phyloP scores from a whole-genome alignment of 352 stramenopile genomes.

The Pythium chondricola region DNA sequence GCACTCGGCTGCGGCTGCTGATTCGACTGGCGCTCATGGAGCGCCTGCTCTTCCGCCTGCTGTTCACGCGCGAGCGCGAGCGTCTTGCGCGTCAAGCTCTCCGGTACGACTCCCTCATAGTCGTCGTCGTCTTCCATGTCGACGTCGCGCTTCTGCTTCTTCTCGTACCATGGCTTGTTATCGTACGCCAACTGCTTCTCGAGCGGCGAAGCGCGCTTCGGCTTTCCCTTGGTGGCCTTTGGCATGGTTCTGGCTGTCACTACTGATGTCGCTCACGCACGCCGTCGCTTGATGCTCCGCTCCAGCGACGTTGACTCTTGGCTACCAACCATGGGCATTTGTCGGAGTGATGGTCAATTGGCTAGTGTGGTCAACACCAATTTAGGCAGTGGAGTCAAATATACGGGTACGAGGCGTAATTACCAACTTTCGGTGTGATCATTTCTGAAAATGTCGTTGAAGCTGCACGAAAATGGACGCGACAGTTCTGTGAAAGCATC shows the following conservation, averaged over 20 bases:
- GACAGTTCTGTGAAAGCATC: too few relatives aligned
- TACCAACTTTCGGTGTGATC: too few relatives aligned
- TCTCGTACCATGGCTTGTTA: conserved; percentile 84
- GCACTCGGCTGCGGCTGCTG: conserved; percentile 9
- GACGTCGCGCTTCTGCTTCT: conserved; percentile 29
- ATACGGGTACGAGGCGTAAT: too few relatives aligned
- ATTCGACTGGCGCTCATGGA: conserved; percentile 34
- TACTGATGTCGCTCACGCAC: neutral
- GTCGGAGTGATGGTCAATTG: conserved; percentile 14
- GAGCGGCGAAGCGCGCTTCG: conserved; percentile 79
- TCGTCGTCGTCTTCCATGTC: conserved; percentile 61
- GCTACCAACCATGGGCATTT: conserved; percentile 14
- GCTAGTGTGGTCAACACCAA: conserved; percentile 14
- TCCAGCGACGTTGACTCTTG: conserved; percentile 13
- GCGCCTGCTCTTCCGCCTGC: conserved; percentile 68
- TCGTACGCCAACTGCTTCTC: conserved; percentile 85
- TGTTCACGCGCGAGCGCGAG: conserved; percentile 70
- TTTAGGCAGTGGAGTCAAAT: too few relatives aligned
- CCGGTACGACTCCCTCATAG: conserved; percentile 59
- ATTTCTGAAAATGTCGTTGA: too few relatives aligned
- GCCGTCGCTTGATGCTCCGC: neutral
- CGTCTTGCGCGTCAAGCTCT: conserved; percentile 79
- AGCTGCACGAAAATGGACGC: too few relatives aligned
- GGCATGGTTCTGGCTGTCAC: conserved; percentile 33
- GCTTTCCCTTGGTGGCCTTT: conserved; percentile 66